These are phyloP conservation scores for Cicer arietinum DNA, from an alignment of 306 rosid genomes.

Conservation along the genomic window DNA sequence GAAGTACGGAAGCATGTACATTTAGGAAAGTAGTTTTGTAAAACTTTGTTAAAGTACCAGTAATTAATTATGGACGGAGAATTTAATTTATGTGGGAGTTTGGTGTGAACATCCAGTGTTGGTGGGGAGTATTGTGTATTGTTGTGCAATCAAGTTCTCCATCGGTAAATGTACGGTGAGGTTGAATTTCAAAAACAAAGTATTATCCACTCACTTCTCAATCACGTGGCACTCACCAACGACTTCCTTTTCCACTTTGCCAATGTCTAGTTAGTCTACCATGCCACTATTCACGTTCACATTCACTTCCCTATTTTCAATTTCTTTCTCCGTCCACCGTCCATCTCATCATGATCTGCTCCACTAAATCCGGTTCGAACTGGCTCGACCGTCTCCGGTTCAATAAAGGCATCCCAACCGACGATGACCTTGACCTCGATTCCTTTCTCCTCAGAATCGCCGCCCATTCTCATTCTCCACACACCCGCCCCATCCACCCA, in stretches of 20 bases:
- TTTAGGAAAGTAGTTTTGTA: too few relatives aligned
- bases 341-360: slow-evolving; percentile 63
- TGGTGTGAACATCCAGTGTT: too few relatives aligned
- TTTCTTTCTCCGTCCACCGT: slow-evolving; percentile 17
- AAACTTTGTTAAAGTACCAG: too few relatives aligned
- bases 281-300: neutral
- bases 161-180: too few relatives aligned
- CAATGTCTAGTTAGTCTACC: neutral
- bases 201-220: neutral
- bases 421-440: slow-evolving; percentile 65
- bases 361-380: slow-evolving; percentile 67
- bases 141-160: too few relatives aligned
- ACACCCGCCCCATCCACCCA: slow-evolving; percentile 20
- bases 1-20: too few relatives aligned
- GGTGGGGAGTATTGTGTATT: too few relatives aligned
- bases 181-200: too few relatives aligned
- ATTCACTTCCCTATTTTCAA: slow-evolving; percentile 7
- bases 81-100: too few relatives aligned
- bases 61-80: too few relatives aligned
- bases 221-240: slow-evolving; percentile 47
- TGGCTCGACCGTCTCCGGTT: slow-evolving; percentile 97
- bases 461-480: slow-evolving; percentile 48
- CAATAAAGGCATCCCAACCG: slow-evolving; percentile 75
- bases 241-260: neutral
- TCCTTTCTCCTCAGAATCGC: slow-evolving; percentile 57